Evolutionary conservation across 305 asterid genomes (phyloP).

Genomic region (Rubia balearica): DNA sequence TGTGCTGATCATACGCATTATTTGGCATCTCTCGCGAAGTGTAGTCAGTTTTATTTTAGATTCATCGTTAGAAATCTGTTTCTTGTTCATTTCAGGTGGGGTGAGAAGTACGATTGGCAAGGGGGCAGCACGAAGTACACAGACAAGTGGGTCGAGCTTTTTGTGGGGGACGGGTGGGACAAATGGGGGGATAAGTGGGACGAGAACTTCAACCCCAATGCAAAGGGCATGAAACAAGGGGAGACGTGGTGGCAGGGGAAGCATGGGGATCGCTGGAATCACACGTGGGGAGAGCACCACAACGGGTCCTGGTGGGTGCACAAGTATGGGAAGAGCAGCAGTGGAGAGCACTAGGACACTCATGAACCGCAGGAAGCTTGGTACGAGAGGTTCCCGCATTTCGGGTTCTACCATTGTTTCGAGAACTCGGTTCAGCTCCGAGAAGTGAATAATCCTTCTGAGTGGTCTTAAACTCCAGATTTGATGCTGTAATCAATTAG

Average conservation of each 20-base stretch:
- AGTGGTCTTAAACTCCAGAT: conserved; percentile 28
- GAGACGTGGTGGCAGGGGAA: conserved; percentile 96
- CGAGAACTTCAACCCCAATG: conserved; percentile 47
- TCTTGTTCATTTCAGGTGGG: conserved; percentile 56
- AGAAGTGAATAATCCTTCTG: conserved; percentile 63
- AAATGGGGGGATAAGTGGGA: conserved; percentile 99
- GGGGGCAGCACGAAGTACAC: conserved; percentile 93
- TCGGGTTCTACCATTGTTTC: conserved; percentile 81
- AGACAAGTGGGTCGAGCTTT: conserved; percentile 93
- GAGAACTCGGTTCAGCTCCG: conserved; percentile 78
- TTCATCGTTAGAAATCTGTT: neutral
- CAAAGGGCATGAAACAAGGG: conserved; percentile 78
- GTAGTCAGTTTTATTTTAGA: neutral
- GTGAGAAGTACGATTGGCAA: conserved; percentile 79
- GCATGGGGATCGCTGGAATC: conserved; percentile 81
- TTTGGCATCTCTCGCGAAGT: neutral
- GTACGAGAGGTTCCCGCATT: conserved; percentile 89
- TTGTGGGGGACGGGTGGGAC: conserved; percentile 79
- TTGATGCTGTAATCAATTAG: neutral
- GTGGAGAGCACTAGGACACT: conserved; percentile 97
- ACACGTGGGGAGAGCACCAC: conserved; percentile 98
- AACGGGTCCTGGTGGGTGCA: conserved; percentile 95
- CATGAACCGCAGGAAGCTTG: conserved; percentile 69
- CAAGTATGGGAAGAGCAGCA: conserved; percentile 94
- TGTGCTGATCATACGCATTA: neutral